phyloP scores from a whole-genome alignment of 2,329 filamentous ascomycete genomes.

The Paracamarosporium sp. region DNA sequence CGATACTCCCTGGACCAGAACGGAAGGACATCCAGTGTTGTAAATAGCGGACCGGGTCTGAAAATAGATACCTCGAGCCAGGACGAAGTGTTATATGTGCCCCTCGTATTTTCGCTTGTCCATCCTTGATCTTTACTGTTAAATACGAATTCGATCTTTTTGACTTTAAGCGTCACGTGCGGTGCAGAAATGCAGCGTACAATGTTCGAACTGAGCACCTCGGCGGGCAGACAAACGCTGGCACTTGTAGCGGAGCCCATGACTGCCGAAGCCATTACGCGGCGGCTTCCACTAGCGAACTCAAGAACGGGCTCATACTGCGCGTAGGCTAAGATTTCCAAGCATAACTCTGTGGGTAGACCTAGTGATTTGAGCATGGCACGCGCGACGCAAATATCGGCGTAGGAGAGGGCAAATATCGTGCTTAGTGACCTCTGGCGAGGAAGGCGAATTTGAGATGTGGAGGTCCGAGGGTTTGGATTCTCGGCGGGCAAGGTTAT shows the following conservation, averaged over 20 bases:
- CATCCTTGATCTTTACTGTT: constrained; percentile 40
- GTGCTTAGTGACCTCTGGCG: constrained; percentile 11
- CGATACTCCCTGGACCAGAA: constrained; percentile 6
- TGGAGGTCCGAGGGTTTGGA: not conserved
- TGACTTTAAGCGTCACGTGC: constrained; percentile 26
- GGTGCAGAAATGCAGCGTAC: constrained; percentile 6
- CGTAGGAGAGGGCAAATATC: constrained; percentile 22
- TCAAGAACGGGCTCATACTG: constrained; percentile 30
- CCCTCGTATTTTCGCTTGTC: constrained; percentile 32
- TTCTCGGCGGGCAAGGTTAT: not conserved
- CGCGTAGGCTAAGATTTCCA: constrained; percentile 34
- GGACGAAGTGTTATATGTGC: constrained; percentile 36
- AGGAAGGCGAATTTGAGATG: not conserved
- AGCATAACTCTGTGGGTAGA: constrained; percentile 39
- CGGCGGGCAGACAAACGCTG: constrained; percentile 23
- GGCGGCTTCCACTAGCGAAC: not conserved
- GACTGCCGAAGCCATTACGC: constrained; percentile 4
- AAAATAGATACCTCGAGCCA: constrained; percentile 43
- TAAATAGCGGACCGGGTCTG: constrained; percentile 12
- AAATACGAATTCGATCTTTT: constrained; percentile 32
- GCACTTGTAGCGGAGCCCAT: constrained; percentile 13
- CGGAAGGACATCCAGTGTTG: not conserved
- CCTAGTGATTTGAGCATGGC: constrained; percentile 25
- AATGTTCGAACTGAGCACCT: constrained; percentile 16
- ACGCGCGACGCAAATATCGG: constrained; percentile 30